Evolutionary conservation across 169 alveolate genomes (phyloP).

Genomic region (Plasmodium fragile): DNA sequence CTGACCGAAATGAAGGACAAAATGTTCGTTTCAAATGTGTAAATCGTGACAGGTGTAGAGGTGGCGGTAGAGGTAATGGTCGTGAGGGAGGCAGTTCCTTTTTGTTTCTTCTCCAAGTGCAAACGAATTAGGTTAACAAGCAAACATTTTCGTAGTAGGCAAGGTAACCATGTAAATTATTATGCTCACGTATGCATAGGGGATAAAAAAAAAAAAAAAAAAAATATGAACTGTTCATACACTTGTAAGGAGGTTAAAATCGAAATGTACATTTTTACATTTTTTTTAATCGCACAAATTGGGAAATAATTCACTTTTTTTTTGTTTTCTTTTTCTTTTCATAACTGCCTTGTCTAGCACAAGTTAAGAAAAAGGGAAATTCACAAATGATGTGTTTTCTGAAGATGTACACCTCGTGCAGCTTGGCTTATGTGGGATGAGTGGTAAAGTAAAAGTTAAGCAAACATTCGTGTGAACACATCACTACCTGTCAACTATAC

Average conservation of each 20-base stretch:
- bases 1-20: not conserved
- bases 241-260: not conserved
- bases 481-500: not conserved
- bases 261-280: not conserved
- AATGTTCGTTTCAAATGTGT: not conserved
- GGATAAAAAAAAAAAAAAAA: not conserved
- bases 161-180: not conserved
- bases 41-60: not conserved
- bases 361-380: not conserved
- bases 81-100: not conserved
- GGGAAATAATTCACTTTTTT: not conserved
- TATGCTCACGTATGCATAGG: not conserved
- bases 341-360: not conserved
- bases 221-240: not conserved
- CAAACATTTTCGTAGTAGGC: not conserved
- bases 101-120: not conserved
- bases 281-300: not conserved
- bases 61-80: not conserved
- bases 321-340: not conserved
- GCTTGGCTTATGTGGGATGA: not conserved
- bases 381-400: not conserved
- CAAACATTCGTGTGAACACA: not conserved
- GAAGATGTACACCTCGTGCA: not conserved
- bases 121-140: not conserved
- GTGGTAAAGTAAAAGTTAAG: not conserved